These are phyloP conservation scores for Flaveria bidentis DNA, from an alignment of 129 eudicot genomes.

Conservation along the genomic window DNA sequence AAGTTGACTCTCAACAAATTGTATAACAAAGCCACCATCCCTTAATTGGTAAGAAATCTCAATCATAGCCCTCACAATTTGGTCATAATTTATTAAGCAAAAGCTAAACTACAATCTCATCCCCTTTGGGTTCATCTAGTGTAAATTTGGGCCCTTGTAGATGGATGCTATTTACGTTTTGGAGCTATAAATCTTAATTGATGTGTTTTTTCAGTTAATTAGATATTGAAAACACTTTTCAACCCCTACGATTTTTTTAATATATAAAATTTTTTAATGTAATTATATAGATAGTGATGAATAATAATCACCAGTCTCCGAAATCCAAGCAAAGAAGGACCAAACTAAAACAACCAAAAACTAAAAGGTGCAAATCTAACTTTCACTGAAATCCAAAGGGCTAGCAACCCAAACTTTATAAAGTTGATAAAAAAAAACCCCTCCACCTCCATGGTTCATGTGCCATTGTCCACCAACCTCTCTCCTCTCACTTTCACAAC, in stretches of 20 bases:
- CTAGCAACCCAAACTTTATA: slow-evolving; percentile 9
- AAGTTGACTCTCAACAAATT: slow-evolving; percentile 37
- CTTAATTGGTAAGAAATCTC: slow-evolving; percentile 42
- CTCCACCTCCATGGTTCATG: slow-evolving; percentile 42
- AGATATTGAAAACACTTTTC: too few species aligned
- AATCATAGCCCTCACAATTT: slow-evolving; percentile 27
- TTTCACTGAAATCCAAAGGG: slow-evolving; percentile 3
- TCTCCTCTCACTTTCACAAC: slow-evolving; percentile 25
- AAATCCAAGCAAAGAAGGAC: neutral
- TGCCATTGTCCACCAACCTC: slow-evolving; percentile 45
- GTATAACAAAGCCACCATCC: slow-evolving; percentile 31
- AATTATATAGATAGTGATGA: too few species aligned
- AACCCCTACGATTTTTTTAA: too few species aligned
- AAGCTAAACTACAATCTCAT: slow-evolving; percentile 13
- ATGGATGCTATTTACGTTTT: slow-evolving; percentile 5
- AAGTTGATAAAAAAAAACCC: slow-evolving; percentile 30
- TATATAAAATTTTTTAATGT: too few species aligned
- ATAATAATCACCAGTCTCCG: neutral
- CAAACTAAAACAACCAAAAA: slow-evolving; percentile 6
- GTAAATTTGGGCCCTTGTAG: slow-evolving; percentile 24
- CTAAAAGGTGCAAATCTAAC: slow-evolving; percentile 4
- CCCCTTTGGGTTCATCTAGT: slow-evolving; percentile 25
- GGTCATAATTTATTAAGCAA: slow-evolving; percentile 21
- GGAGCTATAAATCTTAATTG: neutral
- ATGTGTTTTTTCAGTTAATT: neutral